Evolutionary conservation across 164 flowering plant species (phyloP).

Genomic region (Platanus orientalis): DNA sequence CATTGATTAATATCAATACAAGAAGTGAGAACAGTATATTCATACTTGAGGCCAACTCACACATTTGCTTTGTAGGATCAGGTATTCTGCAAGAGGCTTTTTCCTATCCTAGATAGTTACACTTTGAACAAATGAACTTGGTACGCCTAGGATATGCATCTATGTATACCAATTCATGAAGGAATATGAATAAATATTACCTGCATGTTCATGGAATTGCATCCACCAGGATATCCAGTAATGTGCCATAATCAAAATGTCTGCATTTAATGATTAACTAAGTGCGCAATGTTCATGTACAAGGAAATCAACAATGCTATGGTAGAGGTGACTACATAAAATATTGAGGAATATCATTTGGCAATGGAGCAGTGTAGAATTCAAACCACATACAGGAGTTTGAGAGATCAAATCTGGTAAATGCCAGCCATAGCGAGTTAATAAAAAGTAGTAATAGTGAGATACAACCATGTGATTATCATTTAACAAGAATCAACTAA

Average conservation of each 20-base stretch:
- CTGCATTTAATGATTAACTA: conserved; percentile 35
- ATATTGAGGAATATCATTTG: conserved; percentile 65
- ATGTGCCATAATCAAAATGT: conserved; percentile 87
- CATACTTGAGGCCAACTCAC: too few species aligned
- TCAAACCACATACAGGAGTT: conserved; percentile 95
- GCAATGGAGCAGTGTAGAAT: conserved; percentile 71
- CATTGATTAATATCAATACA: too few species aligned
- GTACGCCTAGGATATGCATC: not conserved
- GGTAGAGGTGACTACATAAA: conserved; percentile 48
- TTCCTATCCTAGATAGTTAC: not conserved
- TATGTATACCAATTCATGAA: not conserved
- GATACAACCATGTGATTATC: not conserved
- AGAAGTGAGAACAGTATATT: too few species aligned
- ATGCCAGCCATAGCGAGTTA: conserved; percentile 8
- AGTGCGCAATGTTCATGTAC: conserved; percentile 5
- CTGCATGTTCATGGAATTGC: conserved; percentile 97
- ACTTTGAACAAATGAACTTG: not conserved
- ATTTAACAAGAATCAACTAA: too few species aligned
- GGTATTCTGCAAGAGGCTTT: not conserved
- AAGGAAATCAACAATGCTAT: not conserved
- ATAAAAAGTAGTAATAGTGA: not conserved
- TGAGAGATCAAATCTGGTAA: conserved; percentile 72
- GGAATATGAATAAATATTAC: conserved; percentile 26
- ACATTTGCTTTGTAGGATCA: too few species aligned
- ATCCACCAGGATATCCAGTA: conserved; percentile 93